phyloP scores from a whole-genome alignment of 139 green algal species.

The Prasinococcaceae sp. region DNA sequence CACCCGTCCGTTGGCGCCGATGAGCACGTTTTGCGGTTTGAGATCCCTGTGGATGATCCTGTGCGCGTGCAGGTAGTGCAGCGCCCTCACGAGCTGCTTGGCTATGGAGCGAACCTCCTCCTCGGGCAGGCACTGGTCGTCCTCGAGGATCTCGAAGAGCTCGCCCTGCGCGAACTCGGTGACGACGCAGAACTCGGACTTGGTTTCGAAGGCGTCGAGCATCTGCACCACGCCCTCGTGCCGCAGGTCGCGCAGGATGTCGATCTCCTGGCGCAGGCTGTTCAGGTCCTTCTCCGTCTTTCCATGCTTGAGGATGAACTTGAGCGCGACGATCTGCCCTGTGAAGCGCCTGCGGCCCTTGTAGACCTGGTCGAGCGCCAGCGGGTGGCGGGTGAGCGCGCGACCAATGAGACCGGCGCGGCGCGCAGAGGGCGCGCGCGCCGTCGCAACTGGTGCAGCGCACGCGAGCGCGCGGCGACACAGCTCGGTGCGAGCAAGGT shows the following conservation, averaged over 20 bases:
- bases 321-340: conserved; percentile 86
- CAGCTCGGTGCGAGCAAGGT: too few species aligned
- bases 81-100: conserved; percentile 72
- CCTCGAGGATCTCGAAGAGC: conserved; percentile 94
- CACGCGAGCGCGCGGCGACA: too few species aligned
- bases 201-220: conserved; percentile 93
- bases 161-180: conserved; percentile 93
- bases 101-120: conserved; percentile 8
- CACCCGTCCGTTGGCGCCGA: conserved; percentile 42
- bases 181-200: conserved; percentile 87
- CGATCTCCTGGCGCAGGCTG: conserved; percentile 86
- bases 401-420: too few species aligned
- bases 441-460: too few species aligned
- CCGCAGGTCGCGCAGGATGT: conserved; percentile 69
- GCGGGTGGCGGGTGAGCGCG: too few species aligned
- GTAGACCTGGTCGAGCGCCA: too few species aligned
- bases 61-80: conserved; percentile 82
- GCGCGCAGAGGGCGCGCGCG: too few species aligned
- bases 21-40: conserved; percentile 86
- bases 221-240: conserved; percentile 93
- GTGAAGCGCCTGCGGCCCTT: conserved; percentile 75
- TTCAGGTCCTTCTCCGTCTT: conserved; percentile 59
- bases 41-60: conserved; percentile 87
- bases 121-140: conserved; percentile 67
- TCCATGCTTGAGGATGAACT: conserved; percentile 94